phyloP scores from a whole-genome alignment of 306 rosid genomes.

The Inga leiocalycina region DNA sequence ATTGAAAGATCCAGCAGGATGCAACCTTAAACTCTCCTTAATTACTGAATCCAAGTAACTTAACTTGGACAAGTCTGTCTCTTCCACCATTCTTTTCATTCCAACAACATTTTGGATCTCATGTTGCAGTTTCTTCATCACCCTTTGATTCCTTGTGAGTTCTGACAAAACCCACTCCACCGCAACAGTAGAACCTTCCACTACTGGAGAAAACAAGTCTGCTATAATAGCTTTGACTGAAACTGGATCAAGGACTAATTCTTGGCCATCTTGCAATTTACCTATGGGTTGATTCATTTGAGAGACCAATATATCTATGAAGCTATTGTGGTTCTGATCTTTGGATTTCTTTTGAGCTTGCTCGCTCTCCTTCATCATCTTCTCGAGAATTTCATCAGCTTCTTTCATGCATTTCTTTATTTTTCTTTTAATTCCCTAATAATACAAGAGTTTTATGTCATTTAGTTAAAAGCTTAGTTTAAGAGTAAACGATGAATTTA shows the following conservation, averaged over 20 bases:
- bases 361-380: constrained; percentile 22
- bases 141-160: constrained; percentile 32
- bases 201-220: constrained; percentile 26
- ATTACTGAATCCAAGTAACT: neutral
- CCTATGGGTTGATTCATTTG: constrained; percentile 21
- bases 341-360: neutral
- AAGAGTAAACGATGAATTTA: too few species aligned
- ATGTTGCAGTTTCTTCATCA: constrained; percentile 33
- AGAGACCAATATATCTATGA: constrained; percentile 19
- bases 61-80: neutral
- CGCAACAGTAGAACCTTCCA: neutral
- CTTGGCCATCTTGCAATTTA: neutral
- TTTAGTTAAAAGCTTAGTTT: neutral
- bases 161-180: constrained; percentile 37
- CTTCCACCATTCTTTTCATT: neutral
- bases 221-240: constrained; percentile 31
- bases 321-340: neutral
- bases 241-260: neutral
- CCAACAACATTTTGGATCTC: constrained; percentile 30
- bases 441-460: neutral
- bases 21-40: constrained; percentile 31
- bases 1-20: constrained; percentile 20
- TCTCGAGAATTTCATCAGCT: constrained; percentile 18
- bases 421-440: constrained; percentile 13
- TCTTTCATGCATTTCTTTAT: constrained; percentile 9